Evolutionary conservation across 495 filamentous ascomycete genomes (phyloP).

Genomic region (Hapsidospora chrysogenum): DNA sequence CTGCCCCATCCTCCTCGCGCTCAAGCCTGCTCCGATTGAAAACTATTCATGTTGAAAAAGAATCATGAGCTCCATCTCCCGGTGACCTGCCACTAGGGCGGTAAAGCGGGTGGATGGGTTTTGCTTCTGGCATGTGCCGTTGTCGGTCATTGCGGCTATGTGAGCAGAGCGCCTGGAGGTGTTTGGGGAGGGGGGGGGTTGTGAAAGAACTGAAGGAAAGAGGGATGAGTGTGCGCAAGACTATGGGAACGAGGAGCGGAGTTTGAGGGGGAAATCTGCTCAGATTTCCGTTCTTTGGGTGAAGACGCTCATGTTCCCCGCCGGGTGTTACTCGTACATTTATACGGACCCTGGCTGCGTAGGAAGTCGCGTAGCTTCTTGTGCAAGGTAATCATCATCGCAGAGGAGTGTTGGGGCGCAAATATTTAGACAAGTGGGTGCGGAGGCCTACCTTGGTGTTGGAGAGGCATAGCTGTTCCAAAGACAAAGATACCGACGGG

Average conservation of each 20-base stretch:
- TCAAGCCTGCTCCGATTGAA: conserved; percentile 40
- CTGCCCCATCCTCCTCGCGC: no score
- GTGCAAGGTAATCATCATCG: no score
- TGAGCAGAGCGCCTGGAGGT: no score
- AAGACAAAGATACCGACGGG: no score
- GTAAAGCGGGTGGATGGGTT: background rate
- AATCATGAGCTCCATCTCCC: background rate
- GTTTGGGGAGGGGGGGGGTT: no score
- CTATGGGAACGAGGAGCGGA: background rate
- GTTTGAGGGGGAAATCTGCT: conserved; percentile 7
- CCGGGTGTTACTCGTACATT: no score
- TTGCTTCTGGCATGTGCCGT: conserved; percentile 4
- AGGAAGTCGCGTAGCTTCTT: no score
- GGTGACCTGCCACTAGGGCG: background rate
- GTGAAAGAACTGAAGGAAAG: background rate
- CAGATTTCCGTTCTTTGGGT: conserved; percentile 26
- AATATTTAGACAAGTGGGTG: no score
- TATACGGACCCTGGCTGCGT: no score
- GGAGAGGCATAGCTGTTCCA: no score
- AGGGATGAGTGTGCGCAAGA: background rate
- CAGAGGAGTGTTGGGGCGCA: no score
- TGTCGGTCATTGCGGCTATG: conserved; percentile 12
- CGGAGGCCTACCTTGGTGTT: no score
- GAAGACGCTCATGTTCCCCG: background rate
- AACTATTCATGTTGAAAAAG: conserved; percentile 22